Evolutionary conservation across 2,329 filamentous ascomycete species (phyloP).

Genomic region (Phialocephala subalpina): DNA sequence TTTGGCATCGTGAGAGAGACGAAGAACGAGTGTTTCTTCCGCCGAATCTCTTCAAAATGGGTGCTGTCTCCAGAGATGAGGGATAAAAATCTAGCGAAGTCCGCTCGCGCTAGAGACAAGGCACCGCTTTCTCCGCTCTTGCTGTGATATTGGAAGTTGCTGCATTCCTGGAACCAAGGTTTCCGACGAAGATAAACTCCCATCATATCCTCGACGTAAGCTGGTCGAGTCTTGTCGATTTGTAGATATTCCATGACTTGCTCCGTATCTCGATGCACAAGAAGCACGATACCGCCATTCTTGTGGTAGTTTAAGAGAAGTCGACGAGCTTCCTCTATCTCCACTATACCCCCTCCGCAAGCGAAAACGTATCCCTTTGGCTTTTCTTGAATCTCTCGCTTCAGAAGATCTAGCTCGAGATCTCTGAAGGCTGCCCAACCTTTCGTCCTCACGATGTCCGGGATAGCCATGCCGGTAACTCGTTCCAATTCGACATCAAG

Average conservation of each 20-base stretch:
- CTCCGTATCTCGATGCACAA: conserved; percentile 87
- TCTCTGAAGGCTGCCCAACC: conserved; percentile 92
- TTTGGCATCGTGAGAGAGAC: conserved; percentile 88
- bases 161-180: conserved; percentile 90
- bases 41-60: conserved; percentile 64
- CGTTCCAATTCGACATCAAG: conserved; percentile 88
- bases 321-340: conserved; percentile 80
- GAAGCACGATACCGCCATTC: conserved; percentile 82
- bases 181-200: conserved; percentile 89
- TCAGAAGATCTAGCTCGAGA: conserved; percentile 78
- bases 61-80: conserved; percentile 70
- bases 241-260: conserved; percentile 89
- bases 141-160: conserved; percentile 93
- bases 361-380: conserved; percentile 84
- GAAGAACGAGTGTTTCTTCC: conserved; percentile 85
- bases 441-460: conserved; percentile 77
- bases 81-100: conserved; percentile 77
- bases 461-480: conserved; percentile 77
- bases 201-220: conserved; percentile 92
- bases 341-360: conserved; percentile 92
- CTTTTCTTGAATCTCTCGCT: conserved; percentile 77
- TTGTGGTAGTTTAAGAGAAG: conserved; percentile 77
- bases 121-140: conserved; percentile 58
- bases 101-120: conserved; percentile 51
- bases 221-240: conserved; percentile 88